These are phyloP conservation scores for Ammopiptanthus mongolicus DNA, from an alignment of 306 rosid species.

Conservation along the genomic window DNA sequence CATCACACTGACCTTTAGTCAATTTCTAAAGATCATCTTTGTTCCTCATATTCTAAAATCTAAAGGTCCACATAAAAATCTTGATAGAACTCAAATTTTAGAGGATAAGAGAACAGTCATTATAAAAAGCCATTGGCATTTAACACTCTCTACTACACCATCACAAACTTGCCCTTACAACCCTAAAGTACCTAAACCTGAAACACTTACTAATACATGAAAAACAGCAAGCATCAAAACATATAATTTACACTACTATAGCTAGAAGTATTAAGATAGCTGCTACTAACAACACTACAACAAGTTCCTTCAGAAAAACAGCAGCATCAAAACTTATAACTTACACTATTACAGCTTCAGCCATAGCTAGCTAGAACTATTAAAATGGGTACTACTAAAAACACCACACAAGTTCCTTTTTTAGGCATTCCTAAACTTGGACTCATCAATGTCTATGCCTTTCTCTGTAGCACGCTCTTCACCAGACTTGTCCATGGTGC, in stretches of 20 bases:
- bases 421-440: slow-evolving; percentile 38
- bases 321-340: too few relatives aligned
- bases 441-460: slow-evolving; percentile 52
- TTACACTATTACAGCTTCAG: too few relatives aligned
- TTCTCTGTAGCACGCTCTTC: slow-evolving; percentile 54
- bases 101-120: not conserved
- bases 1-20: too few relatives aligned
- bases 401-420: too few relatives aligned
- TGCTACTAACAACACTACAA: not conserved
- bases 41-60: not conserved
- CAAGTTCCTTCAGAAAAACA: too few relatives aligned
- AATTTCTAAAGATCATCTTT: not conserved
- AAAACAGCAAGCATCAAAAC: not conserved
- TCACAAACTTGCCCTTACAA: not conserved
- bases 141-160: not conserved
- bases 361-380: too few relatives aligned
- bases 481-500: slow-evolving; percentile 49
- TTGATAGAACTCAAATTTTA: not conserved
- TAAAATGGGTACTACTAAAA: too few relatives aligned
- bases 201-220: not conserved
- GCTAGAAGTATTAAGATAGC: not conserved
- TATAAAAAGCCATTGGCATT: not conserved
- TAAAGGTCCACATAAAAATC: not conserved
- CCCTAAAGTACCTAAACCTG: not conserved
- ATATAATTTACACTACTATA: not conserved